A percentile compares a stretch with the other conserved stretches of the same genome.
phyloP scores from a whole-genome alignment of 2,329 filamentous ascomycete genomes.

The Fusarium globosum region DNA sequence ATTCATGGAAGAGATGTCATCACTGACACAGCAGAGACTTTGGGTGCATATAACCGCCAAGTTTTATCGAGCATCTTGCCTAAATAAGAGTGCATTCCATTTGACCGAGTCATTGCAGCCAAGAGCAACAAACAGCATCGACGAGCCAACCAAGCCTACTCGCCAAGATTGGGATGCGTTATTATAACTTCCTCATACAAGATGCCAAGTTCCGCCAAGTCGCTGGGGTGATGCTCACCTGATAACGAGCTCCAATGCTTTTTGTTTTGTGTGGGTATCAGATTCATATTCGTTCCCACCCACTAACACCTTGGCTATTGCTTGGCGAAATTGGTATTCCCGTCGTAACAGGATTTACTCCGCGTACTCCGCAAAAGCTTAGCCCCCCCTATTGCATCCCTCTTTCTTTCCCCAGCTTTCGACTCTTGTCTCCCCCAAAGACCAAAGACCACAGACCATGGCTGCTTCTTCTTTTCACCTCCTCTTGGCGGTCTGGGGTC shows the following conservation, averaged over 20 bases:
- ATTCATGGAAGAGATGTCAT: slow-evolving; percentile 1
- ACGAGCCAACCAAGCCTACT: slow-evolving; percentile 17
- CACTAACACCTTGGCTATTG: slow-evolving; percentile 21
- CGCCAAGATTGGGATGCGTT: slow-evolving; percentile 30
- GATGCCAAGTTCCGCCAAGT: slow-evolving; percentile 21
- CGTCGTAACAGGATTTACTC: slow-evolving; percentile 21
- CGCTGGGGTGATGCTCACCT: slow-evolving; percentile 16
- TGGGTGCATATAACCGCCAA: slow-evolving; percentile 1
- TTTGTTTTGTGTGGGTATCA: slow-evolving; percentile 7
- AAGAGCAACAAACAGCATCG: not conserved
- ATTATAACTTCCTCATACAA: slow-evolving; percentile 21
- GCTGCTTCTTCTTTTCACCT: not conserved
- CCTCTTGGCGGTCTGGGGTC: slow-evolving; percentile 18
- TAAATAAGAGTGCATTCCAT: slow-evolving; percentile 16
- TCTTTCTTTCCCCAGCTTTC: slow-evolving; percentile 19
- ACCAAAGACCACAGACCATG: not conserved
- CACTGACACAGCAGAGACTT: not conserved
- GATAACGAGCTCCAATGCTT: slow-evolving; percentile 4
- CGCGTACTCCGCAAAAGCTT: slow-evolving; percentile 17
- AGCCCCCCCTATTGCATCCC: not conserved
- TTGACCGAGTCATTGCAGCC: slow-evolving; percentile 17
- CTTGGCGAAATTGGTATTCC: slow-evolving; percentile 16
- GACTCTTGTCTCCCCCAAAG: not conserved
- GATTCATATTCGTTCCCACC: slow-evolving; percentile 4
- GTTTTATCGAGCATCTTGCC: not conserved